Percentiles rank a stretch among this genome's conserved stretches.
phyloP scores from a whole-genome alignment of 768 basidiomycete genomes.

The Rhodosporidiobolus sp. region DNA sequence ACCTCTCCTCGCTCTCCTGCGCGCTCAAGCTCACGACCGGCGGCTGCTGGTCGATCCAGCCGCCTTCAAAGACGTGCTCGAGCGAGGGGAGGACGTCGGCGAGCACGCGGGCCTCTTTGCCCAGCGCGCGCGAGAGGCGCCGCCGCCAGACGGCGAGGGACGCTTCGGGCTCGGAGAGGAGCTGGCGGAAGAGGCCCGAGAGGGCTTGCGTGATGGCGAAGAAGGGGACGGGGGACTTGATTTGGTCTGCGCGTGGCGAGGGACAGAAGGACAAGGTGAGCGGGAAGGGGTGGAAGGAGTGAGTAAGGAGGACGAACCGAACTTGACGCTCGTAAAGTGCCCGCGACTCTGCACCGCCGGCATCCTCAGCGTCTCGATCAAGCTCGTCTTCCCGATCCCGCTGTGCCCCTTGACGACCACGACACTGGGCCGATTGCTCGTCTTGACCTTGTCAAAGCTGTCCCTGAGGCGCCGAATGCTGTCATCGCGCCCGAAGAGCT shows the following conservation, averaged over 20 bases:
- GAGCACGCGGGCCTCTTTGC: constrained; percentile 30
- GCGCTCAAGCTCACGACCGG: constrained; percentile 4
- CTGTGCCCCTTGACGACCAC: constrained; percentile 29
- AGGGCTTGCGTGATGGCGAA: constrained; percentile 38
- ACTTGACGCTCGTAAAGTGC: constrained; percentile 33
- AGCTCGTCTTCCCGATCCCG: constrained; percentile 36
- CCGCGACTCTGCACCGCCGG: constrained; percentile 17
- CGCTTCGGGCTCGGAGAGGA: constrained; percentile 31
- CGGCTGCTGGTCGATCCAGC: constrained; percentile 31
- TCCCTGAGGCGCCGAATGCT: constrained; percentile 6
- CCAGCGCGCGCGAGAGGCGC: constrained; percentile 26
- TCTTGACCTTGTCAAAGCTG: constrained; percentile 25
- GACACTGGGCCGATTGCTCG: neutral
- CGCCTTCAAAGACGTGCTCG: constrained; percentile 32
- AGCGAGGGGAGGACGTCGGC: constrained; percentile 34
- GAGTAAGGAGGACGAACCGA: constrained; percentile 7
- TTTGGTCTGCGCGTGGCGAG: constrained; percentile 18
- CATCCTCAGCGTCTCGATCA: constrained; percentile 26
- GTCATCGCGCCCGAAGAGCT: constrained; percentile 29
- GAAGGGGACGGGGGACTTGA: constrained; percentile 40
- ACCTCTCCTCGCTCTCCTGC: constrained; percentile 30
- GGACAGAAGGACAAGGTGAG: neutral
- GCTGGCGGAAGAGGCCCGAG: constrained; percentile 35
- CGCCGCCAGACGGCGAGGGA: constrained; percentile 30
- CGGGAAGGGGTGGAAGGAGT: neutral